Conservation (phyloP, 495 filamentous ascomycete species). For the Podospora appendiculata region DNA sequence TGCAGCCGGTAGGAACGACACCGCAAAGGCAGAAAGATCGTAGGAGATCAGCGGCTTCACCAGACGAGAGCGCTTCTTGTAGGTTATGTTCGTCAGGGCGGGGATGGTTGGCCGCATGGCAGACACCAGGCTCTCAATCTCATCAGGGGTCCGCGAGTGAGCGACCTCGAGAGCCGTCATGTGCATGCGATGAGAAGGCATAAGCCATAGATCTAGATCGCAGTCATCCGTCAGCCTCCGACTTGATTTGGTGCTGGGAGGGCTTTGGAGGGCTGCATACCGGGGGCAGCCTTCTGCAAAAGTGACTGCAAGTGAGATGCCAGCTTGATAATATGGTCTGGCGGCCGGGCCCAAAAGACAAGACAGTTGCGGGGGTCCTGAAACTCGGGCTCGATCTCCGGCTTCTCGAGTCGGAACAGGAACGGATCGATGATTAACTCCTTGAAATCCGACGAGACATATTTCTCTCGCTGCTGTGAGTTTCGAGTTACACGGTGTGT, state of each 20-base stretch:
- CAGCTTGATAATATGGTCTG: conserved; percentile 56
- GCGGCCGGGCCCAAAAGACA: conserved; percentile 81
- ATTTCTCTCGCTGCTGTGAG: conserved; percentile 56
- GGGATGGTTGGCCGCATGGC: conserved; percentile 39
- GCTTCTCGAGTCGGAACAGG: conserved; percentile 56
- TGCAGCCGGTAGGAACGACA: conserved; percentile 76
- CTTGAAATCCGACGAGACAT: conserved; percentile 58
- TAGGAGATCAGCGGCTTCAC: conserved; percentile 78
- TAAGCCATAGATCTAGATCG: conserved; percentile 70
- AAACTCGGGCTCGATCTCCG: conserved; percentile 53
- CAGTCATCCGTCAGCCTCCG: not conserved
- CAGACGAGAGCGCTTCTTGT: conserved; percentile 57
- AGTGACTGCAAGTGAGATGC: conserved; percentile 59
- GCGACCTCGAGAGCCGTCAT: conserved; percentile 79
- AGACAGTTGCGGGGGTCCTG: conserved; percentile 71
- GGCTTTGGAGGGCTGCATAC: conserved; percentile 31
- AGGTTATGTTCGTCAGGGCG: conserved; percentile 54
- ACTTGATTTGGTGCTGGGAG: too few relatives aligned
- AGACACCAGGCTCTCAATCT: conserved; percentile 53
- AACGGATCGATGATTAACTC: conserved; percentile 71
- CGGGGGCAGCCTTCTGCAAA: conserved; percentile 53
- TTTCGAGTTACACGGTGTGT: conserved; percentile 68
- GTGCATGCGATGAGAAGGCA: conserved; percentile 69
- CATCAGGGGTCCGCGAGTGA: conserved; percentile 54
- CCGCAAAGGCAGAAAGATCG: conserved; percentile 74